A percentile compares a stretch with the other conserved stretches of the same genome.
Evolutionary conservation across 768 basidiomycete genomes (phyloP).

Genomic region (Lactifluus echinatus): DNA sequence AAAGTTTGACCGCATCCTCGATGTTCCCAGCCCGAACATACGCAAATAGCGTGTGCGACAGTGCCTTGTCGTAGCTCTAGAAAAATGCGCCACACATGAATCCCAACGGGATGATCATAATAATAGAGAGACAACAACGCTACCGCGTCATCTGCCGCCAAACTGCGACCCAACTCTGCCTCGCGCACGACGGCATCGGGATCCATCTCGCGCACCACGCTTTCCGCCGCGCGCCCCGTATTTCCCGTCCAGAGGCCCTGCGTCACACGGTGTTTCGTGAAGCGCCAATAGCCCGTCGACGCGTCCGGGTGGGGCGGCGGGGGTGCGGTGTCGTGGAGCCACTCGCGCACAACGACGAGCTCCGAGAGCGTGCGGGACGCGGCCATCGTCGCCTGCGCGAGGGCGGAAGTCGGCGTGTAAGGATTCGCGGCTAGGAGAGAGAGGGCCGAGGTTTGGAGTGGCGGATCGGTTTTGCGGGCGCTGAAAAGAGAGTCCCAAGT

Average conservation of each 20-base stretch:
- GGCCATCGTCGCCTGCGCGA: slow-evolving; percentile 66
- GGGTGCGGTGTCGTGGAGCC: slow-evolving; percentile 71
- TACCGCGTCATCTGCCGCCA: slow-evolving; percentile 78
- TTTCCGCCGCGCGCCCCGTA: slow-evolving; percentile 8
- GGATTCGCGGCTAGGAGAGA: slow-evolving; percentile 61
- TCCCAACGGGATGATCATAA: background rate
- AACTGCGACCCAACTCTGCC: slow-evolving; percentile 25
- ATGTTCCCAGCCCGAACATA: slow-evolving; percentile 79
- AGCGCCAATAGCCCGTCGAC: slow-evolving; percentile 17
- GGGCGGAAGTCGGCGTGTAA: slow-evolving; percentile 68
- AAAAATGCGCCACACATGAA: no score
- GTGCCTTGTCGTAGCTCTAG: slow-evolving; percentile 72
- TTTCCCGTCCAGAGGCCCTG: slow-evolving; percentile 32
- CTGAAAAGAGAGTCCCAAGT: slow-evolving; percentile 30
- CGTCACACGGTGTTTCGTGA: slow-evolving; percentile 14
- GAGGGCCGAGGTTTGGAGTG: slow-evolving; percentile 39
- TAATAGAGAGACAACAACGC: slow-evolving; percentile 24
- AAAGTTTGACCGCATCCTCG: slow-evolving; percentile 76
- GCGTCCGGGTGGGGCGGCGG: slow-evolving; percentile 14
- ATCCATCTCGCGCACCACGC: slow-evolving; percentile 28
- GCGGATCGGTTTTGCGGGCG: slow-evolving; percentile 58
- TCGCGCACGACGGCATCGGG: slow-evolving; percentile 53
- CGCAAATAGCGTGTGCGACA: slow-evolving; percentile 70
- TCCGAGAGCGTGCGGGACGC: slow-evolving; percentile 61
- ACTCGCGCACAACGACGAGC: slow-evolving; percentile 77